Evolutionary conservation across 768 basidiomycete genomes (phyloP), one percentile per base, ranked within the genome.

Genomic region (Amanita fuliginea): DNA sequence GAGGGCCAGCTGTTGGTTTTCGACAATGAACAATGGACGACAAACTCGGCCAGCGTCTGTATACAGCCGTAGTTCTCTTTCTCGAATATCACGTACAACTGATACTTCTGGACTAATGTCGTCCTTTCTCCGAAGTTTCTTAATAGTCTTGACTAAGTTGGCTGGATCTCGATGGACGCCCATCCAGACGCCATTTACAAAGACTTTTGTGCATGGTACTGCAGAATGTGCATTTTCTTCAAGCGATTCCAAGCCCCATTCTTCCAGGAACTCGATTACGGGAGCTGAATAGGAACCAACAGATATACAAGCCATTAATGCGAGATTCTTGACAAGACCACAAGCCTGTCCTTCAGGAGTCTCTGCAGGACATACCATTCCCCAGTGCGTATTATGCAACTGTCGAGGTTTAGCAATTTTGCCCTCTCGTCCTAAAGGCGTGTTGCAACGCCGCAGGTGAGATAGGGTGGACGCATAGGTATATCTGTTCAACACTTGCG

Each of bases 391-490:
- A 60, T 99, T 99, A 66, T 99, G 96, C 49, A 99, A 72, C 59
- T 99, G 96, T 58, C 96, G 96, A 50, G 96, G 96, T 64, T 98
- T 98, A 41, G 96, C 96, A 52, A 98, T 98, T 70, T 99, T 99
- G 50, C 94, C 94, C 64, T 98, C 96, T 52, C 96, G 86, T 49
- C 96, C 96, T 43, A 99, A 80, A 2, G 96, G 96, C 0, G 96
- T 98, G 64, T 99, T 99, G 62, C 91, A 94, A 24, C 96, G 90
- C 61, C 96, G 95, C 59, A 99, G 67, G 73, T 99, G 96, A 3
- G 96, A 99, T 9, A 99, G 71, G 0, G 96, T 99, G 9, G 96
- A 99, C 0, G 96, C 96, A 60, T 95, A 99, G 3, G 96, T 99
- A 64, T 99, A 99, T 53, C 96, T 76, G 69, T 99, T 99, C 51